A percentile compares a stretch with the other conserved stretches of the same genome.
Conservation (phyloP, 2,329 filamentous ascomycete genomes). For the Cryphonectria japonica region DNA sequence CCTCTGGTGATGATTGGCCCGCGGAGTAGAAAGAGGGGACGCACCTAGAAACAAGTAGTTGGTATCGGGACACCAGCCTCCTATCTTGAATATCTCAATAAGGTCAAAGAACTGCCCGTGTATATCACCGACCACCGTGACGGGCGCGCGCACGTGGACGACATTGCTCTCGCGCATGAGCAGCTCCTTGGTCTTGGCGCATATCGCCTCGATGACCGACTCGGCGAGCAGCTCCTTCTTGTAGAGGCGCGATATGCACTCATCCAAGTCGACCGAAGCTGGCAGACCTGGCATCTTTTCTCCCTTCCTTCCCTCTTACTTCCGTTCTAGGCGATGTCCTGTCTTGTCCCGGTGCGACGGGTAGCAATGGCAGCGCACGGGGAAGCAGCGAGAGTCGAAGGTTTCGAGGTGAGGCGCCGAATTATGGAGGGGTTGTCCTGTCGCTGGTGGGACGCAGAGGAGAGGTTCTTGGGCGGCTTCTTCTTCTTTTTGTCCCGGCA, state of each 20-base stretch:
- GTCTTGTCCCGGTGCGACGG: neutral
- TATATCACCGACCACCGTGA: constrained; percentile 97
- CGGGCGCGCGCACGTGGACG: constrained; percentile 91
- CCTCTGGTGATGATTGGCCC: neutral
- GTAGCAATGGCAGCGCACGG: neutral
- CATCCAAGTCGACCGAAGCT: constrained; percentile 97
- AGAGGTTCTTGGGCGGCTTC: constrained; percentile 21
- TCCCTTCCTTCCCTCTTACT: neutral
- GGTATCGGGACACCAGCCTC: constrained; percentile 94
- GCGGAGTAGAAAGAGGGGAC: constrained; percentile 24
- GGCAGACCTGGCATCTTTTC: constrained; percentile 41
- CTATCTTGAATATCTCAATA: constrained; percentile 99
- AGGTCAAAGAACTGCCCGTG: constrained; percentile 99
- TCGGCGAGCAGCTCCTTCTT: constrained; percentile 94
- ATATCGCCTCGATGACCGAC: constrained; percentile 98
- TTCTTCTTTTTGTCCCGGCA: constrained; percentile 32
- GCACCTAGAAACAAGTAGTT: constrained; percentile 96
- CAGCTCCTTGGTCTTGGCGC: constrained; percentile 97
- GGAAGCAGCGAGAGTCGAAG: neutral
- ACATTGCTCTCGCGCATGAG: constrained; percentile 99
- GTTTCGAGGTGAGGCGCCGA: neutral
- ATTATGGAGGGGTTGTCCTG: constrained; percentile 20
- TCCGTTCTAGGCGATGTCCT: neutral
- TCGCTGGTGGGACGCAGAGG: constrained; percentile 23
- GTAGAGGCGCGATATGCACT: constrained; percentile 96